phyloP scores from a whole-genome alignment of 768 basidiomycete species.

The Panellus pusillus region DNA sequence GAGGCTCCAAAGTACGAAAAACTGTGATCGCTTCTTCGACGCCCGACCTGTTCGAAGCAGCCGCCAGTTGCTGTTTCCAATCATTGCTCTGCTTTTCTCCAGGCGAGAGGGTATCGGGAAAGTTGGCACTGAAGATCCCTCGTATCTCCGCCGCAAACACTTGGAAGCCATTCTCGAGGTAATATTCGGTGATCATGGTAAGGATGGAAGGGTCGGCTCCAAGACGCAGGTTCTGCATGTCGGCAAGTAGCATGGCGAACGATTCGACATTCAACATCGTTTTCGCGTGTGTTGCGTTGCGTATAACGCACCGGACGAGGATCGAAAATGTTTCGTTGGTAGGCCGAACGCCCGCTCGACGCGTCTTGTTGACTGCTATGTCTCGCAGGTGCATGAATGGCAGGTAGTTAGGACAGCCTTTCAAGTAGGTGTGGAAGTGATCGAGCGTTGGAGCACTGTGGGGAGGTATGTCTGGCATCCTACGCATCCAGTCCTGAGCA shows the following conservation, averaged over 20 bases:
- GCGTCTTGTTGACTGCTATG: constrained; percentile 36
- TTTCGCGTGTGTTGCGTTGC: constrained; percentile 28
- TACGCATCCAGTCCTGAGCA: constrained; percentile 49
- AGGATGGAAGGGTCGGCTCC: constrained; percentile 44
- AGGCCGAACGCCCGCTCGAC: constrained; percentile 29
- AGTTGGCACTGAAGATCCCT: constrained; percentile 35
- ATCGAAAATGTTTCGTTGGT: constrained; percentile 48
- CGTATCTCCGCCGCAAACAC: constrained; percentile 39
- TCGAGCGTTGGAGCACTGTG: constrained; percentile 45
- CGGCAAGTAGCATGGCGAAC: constrained; percentile 43
- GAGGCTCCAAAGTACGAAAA: constrained; percentile 33
- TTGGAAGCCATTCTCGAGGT: constrained; percentile 38
- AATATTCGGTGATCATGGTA: constrained; percentile 41
- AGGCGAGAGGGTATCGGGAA: constrained; percentile 20
- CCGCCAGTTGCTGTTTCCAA: constrained; percentile 21
- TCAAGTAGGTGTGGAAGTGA: constrained; percentile 58
- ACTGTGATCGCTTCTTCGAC: constrained; percentile 34
- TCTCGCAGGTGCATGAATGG: constrained; percentile 35
- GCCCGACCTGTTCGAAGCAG: constrained; percentile 28
- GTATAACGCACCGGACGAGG: constrained; percentile 46
- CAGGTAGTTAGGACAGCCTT: constrained; percentile 34
- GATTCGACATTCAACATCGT: constrained; percentile 31
- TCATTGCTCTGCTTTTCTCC: constrained; percentile 16
- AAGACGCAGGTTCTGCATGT: constrained; percentile 46
- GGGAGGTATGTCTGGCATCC: constrained; percentile 53